phyloP scores from a whole-genome alignment of 2,329 filamentous ascomycete genomes.

The Epichloe sp. region DNA sequence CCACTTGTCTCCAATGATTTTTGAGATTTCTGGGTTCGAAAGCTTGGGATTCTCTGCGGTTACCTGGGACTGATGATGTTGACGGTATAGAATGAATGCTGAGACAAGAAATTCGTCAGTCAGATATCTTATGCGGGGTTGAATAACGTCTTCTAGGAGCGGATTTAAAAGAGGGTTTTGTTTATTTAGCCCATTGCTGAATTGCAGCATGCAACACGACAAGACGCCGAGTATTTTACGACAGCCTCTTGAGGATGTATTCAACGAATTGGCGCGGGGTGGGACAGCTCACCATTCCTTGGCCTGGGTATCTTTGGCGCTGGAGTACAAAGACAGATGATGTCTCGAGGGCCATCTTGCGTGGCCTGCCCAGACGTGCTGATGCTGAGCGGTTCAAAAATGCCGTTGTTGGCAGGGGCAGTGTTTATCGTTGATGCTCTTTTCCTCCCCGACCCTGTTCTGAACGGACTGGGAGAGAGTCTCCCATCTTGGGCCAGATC shows the following conservation, averaged over 20 bases:
- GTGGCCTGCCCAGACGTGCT: constrained; percentile 16
- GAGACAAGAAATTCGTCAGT: constrained; percentile 17
- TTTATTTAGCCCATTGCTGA: background rate
- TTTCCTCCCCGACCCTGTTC: constrained; percentile 20
- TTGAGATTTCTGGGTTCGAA: constrained; percentile 91
- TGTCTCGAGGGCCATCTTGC: constrained; percentile 23
- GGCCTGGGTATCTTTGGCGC: constrained; percentile 45
- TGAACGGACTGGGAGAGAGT: constrained; percentile 5
- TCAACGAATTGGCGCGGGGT: background rate
- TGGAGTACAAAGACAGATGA: constrained; percentile 43
- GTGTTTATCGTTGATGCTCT: constrained; percentile 33
- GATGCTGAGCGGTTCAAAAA: constrained; percentile 17
- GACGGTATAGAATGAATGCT: constrained; percentile 97
- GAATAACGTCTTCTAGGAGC: background rate
- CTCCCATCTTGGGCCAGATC: constrained; percentile 4
- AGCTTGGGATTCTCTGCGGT: constrained; percentile 75
- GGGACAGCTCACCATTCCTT: constrained; percentile 38
- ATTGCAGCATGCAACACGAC: background rate
- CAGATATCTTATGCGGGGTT: background rate
- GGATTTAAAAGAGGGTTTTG: background rate
- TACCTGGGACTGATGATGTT: constrained; percentile 77
- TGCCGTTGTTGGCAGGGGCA: constrained; percentile 27
- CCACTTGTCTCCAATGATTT: constrained; percentile 94
- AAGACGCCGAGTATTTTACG: background rate
- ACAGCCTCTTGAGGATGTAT: background rate